phyloP scores from a whole-genome alignment of 805 yeast genomes.

The Wickerhamiella qilinensis region DNA sequence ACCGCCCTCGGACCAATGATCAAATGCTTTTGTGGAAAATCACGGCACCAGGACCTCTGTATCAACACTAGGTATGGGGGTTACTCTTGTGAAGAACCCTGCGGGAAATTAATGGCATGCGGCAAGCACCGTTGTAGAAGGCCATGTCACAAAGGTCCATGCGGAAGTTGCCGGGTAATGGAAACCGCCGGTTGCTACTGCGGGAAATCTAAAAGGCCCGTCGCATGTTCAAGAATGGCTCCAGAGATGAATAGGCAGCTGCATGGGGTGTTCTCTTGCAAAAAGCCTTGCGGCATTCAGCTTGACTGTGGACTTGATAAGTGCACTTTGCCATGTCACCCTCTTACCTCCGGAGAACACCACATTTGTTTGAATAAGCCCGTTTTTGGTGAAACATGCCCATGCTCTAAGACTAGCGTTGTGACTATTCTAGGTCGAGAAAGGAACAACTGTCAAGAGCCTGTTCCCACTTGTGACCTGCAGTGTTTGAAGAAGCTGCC shows the following conservation, averaged over 20 bases:
- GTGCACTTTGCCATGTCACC: conserved; percentile 8
- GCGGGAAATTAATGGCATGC: conserved; percentile 32
- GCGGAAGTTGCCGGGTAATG: not conserved
- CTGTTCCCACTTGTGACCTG: conserved; percentile 6
- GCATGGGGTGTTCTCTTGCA: conserved; percentile 7
- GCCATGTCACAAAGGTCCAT: conserved; percentile 29
- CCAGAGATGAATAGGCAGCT: not conserved
- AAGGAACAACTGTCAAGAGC: conserved; percentile 8
- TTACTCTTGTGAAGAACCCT: conserved; percentile 42
- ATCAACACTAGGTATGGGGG: conserved; percentile 9
- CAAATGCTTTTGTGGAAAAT: conserved; percentile 12
- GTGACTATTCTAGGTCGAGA: not conserved
- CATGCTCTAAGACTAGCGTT: conserved; percentile 9
- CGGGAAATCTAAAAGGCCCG: conserved; percentile 3
- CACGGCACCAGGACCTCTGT: conserved; percentile 6
- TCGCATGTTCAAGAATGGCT: conserved; percentile 2
- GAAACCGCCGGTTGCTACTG: conserved; percentile 6
- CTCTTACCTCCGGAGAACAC: not conserved
- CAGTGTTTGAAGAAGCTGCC: conserved; percentile 7
- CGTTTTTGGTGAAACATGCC: conserved; percentile 10
- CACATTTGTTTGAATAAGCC: conserved; percentile 10
- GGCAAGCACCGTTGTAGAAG: conserved; percentile 36
- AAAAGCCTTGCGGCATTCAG: conserved; percentile 1
- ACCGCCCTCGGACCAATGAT: conserved; percentile 14
- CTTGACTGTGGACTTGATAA: conserved; percentile 9